Conservation (phyloP, 2,329 filamentous ascomycete species). For the Pezicula carpinea region DNA sequence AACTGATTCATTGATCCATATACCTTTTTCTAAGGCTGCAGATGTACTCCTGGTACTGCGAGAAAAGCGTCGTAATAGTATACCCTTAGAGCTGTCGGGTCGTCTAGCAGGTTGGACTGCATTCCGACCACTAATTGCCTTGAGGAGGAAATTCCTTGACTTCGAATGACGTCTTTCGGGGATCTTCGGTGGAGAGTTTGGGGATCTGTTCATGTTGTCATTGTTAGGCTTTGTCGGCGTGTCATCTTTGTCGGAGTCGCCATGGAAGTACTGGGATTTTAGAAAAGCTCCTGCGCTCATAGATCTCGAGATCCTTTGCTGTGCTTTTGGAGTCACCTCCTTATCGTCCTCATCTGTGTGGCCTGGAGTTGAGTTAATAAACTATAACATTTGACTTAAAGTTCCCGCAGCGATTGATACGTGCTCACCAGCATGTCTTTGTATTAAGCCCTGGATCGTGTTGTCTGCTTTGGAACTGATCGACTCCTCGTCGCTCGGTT, state of each 20-base stretch:
- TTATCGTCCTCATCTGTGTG: constrained; percentile 11
- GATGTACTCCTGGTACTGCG: constrained; percentile 12
- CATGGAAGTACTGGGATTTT: constrained; percentile 19
- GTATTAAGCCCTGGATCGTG: constrained; percentile 7
- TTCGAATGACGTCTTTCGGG: constrained; percentile 21
- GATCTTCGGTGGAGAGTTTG: constrained; percentile 6
- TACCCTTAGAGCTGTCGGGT: constrained; percentile 12
- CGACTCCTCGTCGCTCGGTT: background rate
- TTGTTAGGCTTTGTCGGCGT: background rate
- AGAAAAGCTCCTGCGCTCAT: constrained; percentile 23
- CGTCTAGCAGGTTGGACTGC: constrained; percentile 8
- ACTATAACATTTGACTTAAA: background rate
- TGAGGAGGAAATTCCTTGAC: constrained; percentile 27
- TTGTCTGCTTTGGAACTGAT: background rate
- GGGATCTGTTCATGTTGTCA: background rate
- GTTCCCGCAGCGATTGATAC: background rate
- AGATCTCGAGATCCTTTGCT: constrained; percentile 12
- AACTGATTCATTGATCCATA: background rate
- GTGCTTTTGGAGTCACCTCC: constrained; percentile 24
- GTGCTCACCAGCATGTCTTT: constrained; percentile 7
- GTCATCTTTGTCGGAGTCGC: background rate
- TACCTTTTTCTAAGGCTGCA: too few relatives aligned
- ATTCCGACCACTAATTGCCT: constrained; percentile 18
- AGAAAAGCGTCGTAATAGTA: constrained; percentile 20
- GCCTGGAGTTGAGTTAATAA: constrained; percentile 2